phyloP scores from a whole-genome alignment of 805 yeast species.

The Lipomyces starkeyi region DNA sequence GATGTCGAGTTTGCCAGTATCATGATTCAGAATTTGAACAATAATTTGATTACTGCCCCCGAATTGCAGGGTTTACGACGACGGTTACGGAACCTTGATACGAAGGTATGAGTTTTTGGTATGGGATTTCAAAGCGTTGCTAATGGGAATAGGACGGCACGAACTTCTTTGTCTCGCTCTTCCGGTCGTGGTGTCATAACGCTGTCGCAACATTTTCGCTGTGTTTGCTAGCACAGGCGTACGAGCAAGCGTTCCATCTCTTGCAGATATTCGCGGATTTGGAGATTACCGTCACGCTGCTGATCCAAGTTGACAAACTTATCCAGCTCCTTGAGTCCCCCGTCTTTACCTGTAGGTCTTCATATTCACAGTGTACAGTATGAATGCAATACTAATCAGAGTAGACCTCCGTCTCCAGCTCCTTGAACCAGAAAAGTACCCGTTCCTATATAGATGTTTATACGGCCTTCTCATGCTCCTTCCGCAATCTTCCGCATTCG shows the following conservation, averaged over 20 bases:
- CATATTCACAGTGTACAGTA: too few species aligned
- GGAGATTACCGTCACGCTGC: conserved; percentile 77
- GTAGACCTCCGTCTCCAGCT: conserved; percentile 77
- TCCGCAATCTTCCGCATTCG: conserved; percentile 92
- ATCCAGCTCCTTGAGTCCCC: conserved; percentile 93
- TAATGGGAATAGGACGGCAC: conserved; percentile 56
- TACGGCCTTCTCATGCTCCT: conserved; percentile 92
- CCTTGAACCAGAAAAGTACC: conserved; percentile 83
- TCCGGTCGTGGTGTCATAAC: conserved; percentile 90
- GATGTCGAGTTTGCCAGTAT: conserved; percentile 75
- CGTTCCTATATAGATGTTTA: conserved; percentile 81
- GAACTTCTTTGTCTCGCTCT: conserved; percentile 72
- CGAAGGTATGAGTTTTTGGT: conserved; percentile 39
- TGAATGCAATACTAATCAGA: neutral
- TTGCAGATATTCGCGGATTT: conserved; percentile 79
- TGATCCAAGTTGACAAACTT: conserved; percentile 85
- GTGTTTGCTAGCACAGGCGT: conserved; percentile 84
- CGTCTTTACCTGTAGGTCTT: conserved; percentile 64
- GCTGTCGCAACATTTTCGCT: conserved; percentile 86
- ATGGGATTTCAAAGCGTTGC: neutral
- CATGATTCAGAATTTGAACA: conserved; percentile 86
- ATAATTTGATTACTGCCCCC: conserved; percentile 82
- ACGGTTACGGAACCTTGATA: conserved; percentile 67
- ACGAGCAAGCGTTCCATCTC: conserved; percentile 84
- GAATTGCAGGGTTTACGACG: conserved; percentile 75